Evolutionary conservation across 2,329 filamentous ascomycete genomes (phyloP), one percentile per base, ranked within the genome.

Genomic region (Cladosporium halotolerans): DNA sequence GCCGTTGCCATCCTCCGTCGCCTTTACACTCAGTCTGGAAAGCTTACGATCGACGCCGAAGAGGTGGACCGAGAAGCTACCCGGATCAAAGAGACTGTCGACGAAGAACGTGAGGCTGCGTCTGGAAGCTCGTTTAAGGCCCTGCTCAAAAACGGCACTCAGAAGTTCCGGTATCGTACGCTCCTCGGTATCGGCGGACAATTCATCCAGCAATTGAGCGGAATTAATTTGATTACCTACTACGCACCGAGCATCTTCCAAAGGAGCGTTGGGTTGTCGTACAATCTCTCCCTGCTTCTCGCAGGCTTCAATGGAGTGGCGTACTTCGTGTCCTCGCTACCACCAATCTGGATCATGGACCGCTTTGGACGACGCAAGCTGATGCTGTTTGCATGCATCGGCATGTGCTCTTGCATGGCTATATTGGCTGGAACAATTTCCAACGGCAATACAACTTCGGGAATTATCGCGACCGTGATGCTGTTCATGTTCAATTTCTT

Each of bases 171-270:
- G 13, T 72, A 69, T 49, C 66, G 68, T 10, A 72, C 69, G 0
- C 57, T 76, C 36, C 64, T 76, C 0, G 72, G 73, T 23, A 67
- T 73, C 4, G 70, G 72, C 2, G 71, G 70, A 1, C 73, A 76
- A 45, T 75, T 76, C 46, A 76, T 77, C 67, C 73, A 77, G 45
- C 71, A 73, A 49, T 62, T 72, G 10, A 44, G 39, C 13, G 48
- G 48, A 7, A 62, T 63, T 10, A 59, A 62, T 16, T 28, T 65
- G 2, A 61, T 64, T 33, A 63, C 60, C 2, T 73, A 74, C 57
- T 75, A 68, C 55, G 69, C 78, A 3, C 73, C 71, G 0, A 63
- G 65, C 9, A 75, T 76, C 1, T 67, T 78, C 6, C 63, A 75
- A 45, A 49, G 67, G 4, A 79, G 77, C 49, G 75, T 79, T 32